Base-by-base conservation (phyloP, 2,329 filamentous ascomycete species). In the Fusarium hainanense region DNA sequence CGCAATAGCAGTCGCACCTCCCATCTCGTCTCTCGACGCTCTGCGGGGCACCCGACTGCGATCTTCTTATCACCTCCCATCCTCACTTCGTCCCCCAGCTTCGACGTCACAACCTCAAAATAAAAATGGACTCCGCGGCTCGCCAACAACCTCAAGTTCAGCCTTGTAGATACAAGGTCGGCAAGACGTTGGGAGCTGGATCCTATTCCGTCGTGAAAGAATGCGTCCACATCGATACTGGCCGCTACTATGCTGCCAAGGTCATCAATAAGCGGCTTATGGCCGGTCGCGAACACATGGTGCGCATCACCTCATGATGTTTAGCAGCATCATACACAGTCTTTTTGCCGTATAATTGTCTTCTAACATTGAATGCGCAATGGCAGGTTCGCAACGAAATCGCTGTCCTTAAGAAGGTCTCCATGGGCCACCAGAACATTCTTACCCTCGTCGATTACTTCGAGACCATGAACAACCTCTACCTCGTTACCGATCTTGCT, bases 401-500 rank as follows among this genome's bases (percentile, higher is more conserved):
- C 75, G 95, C 96, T 9, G 94, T 99, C 27, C 87, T 99, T 72
- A 98, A 98, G 82, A 92, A 92, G 77, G 95, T 99, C n/a, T 98
- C 95, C 2, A 97, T 99, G 93, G 96, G 96, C 58, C 95, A 99
- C 82, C 93, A 96, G 80, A 99, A 99, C 79, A 98, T 99, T 79
- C 84, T 99, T 66, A 99, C 96, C 2, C 87, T 99, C 63, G 96
- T 98, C 75, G 96, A 99, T 84, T 99, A 98, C 82, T 99, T 99
- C 78, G 96, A 99, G 84, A 99, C 96, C 9, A 97, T 98, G 93
- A 98, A 99, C 84, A 99, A 99, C 82, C 88, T 99, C 71, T 99
- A 99, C 80, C 90, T 99, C 40, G 96, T 99, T 54, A 98, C 96
- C 44, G 96, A 99, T 77, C 91, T 99, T 32, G 96, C 96, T 20